These are phyloP conservation scores for Pythium sp. DNA, from an alignment of 352 stramenopile genomes.

Conservation along the genomic window DNA sequence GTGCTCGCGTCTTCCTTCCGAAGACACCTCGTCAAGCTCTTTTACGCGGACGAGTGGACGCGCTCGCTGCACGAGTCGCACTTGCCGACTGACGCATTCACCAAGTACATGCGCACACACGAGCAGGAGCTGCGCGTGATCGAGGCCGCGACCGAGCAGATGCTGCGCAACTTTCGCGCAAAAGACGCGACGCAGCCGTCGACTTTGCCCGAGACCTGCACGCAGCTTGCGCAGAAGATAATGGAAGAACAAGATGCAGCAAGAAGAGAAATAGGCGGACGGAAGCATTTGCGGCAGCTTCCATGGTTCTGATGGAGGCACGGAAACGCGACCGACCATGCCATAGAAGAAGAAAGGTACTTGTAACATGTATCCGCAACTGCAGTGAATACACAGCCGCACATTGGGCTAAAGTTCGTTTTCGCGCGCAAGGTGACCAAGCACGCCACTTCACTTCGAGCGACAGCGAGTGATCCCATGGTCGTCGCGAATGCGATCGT, in stretches of 20 bases:
- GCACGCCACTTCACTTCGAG: too few relatives aligned
- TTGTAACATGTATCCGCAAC: too few relatives aligned
- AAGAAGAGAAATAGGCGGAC: constrained; percentile 21
- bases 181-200: constrained; percentile 31
- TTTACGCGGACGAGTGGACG: constrained; percentile 51
- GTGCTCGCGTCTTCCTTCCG: constrained; percentile 59
- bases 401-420: too few relatives aligned
- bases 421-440: too few relatives aligned
- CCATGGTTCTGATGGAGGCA: constrained; percentile 41
- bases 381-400: too few relatives aligned
- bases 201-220: constrained; percentile 28
- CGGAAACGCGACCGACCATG: neutral
- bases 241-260: constrained; percentile 9
- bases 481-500: too few relatives aligned
- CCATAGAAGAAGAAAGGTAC: neutral
- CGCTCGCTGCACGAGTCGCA: constrained; percentile 63
- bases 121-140: constrained; percentile 52
- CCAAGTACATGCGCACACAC: constrained; percentile 61
- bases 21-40: constrained; percentile 57
- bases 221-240: constrained; percentile 29
- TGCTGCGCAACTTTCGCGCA: constrained; percentile 59
- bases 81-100: constrained; percentile 44
- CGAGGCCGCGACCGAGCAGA: constrained; percentile 39
- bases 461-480: too few relatives aligned
- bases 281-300: constrained; percentile 22